A percentile compares a stretch with the other conserved stretches of the same genome.
phyloP scores from a whole-genome alignment of 768 basidiomycete genomes.

The Termitomyces sp. region DNA sequence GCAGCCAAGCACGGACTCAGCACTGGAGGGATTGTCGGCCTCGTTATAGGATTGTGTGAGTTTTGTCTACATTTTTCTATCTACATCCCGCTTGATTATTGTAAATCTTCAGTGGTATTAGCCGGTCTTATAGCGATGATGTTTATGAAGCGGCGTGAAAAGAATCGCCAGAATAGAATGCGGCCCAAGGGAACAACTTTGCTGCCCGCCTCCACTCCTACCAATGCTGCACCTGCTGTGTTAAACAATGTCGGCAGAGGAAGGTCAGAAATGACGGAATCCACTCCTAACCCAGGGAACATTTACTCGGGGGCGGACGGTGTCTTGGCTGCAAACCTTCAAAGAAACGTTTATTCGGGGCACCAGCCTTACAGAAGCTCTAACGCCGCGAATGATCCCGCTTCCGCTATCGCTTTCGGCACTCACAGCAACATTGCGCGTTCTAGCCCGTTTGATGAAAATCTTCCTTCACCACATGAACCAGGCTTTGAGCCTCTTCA shows the following conservation, averaged over 20 bases:
- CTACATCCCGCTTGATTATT: neutral
- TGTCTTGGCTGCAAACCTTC: neutral
- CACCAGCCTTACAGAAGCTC: conserved; percentile 3
- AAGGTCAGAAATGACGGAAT: neutral
- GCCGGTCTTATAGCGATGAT: neutral
- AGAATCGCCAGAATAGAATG: neutral
- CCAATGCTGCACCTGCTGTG: neutral
- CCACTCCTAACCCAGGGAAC: neutral
- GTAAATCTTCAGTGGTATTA: neutral
- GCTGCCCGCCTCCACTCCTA: neutral
- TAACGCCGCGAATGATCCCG: neutral
- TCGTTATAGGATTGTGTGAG: neutral
- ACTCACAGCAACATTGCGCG: neutral
- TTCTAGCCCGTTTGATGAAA: neutral
- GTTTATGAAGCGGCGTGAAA: neutral
- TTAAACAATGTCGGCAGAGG: neutral
- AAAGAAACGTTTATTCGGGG: neutral
- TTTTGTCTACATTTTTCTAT: neutral
- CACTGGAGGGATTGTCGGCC: neutral
- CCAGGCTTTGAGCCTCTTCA: neutral
- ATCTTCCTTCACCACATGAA: neutral
- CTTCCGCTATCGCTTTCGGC: neutral
- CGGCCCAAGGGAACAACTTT: neutral
- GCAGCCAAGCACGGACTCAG: neutral
- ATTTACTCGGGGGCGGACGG: neutral